Evolutionary conservation across 108 stramenopile genomes (phyloP).

Genomic region (Nitzschia sp.): DNA sequence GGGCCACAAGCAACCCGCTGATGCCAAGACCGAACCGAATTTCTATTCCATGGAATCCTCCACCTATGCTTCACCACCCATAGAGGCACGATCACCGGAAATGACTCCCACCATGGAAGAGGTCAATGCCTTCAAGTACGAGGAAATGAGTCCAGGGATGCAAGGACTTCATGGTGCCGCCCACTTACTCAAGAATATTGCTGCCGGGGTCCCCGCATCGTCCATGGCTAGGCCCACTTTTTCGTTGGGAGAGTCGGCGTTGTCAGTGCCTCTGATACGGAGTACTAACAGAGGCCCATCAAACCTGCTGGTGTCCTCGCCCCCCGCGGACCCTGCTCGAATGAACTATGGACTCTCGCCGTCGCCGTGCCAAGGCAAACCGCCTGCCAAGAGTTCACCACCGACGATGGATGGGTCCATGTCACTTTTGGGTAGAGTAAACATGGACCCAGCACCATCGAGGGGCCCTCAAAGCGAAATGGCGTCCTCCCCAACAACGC

Average conservation of each 20-base stretch:
- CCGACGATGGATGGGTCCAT: neutral
- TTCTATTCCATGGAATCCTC: constrained; percentile 74
- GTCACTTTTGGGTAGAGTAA: constrained; percentile 8
- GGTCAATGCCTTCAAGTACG: neutral
- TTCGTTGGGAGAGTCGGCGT: constrained; percentile 13
- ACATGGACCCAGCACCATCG: neutral
- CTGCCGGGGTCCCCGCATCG: constrained; percentile 17
- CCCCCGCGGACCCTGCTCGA: too few species aligned
- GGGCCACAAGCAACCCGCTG: constrained; percentile 87
- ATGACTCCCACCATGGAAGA: neutral
- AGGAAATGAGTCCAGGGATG: constrained; percentile 30
- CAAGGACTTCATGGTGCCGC: constrained; percentile 56
- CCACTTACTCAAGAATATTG: constrained; percentile 44
- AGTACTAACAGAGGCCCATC: too few species aligned
- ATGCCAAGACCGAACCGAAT: constrained; percentile 79
- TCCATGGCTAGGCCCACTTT: neutral
- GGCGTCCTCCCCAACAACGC: too few species aligned
- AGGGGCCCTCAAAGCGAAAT: neutral
- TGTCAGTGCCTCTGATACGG: neutral
- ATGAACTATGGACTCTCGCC: neutral
- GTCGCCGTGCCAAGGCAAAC: neutral
- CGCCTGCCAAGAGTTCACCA: neutral
- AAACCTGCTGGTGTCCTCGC: too few species aligned
- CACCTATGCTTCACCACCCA: neutral
- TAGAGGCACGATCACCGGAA: neutral